Conservation (phyloP, 2,329 filamentous ascomycete genomes). For the Xylaria hypoxylon region DNA sequence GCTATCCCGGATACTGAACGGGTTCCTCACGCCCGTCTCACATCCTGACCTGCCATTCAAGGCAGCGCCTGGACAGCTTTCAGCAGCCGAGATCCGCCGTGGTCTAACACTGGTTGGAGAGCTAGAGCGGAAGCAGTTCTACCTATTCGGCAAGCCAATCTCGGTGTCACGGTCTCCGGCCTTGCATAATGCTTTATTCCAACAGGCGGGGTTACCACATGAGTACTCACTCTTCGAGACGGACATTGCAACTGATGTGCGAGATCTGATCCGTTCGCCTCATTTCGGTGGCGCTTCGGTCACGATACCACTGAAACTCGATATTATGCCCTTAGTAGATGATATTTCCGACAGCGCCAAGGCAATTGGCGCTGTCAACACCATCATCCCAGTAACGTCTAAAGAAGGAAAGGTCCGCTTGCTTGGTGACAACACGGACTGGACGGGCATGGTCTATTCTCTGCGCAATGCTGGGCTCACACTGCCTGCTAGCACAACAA, state of each 20-base stretch:
- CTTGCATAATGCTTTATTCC: conserved; percentile 89
- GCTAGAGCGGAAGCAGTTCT: conserved; percentile 80
- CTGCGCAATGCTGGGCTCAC: conserved; percentile 76
- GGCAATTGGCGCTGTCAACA: conserved; percentile 93
- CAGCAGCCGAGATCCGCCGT: conserved; percentile 85
- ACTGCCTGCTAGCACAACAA: conserved; percentile 49
- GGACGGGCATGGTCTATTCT: conserved; percentile 88
- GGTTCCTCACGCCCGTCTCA: conserved; percentile 93
- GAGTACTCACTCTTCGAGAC: conserved; percentile 84
- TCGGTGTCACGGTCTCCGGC: conserved; percentile 84
- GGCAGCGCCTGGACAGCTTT: conserved; percentile 93
- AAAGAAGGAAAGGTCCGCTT: conserved; percentile 65
- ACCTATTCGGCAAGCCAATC: conserved; percentile 89
- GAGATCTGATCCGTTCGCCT: conserved; percentile 72
- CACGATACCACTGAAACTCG: conserved; percentile 93
- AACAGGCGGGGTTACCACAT: conserved; percentile 82
- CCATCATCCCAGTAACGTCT: conserved; percentile 74
- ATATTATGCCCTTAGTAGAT: conserved; percentile 85
- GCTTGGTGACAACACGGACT: conserved; percentile 94
- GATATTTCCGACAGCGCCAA: conserved; percentile 81
- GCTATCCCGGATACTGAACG: conserved; percentile 88
- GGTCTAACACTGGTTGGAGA: conserved; percentile 83
- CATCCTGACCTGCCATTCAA: conserved; percentile 91
- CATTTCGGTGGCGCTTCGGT: conserved; percentile 94
- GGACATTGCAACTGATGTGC: conserved; percentile 69